phyloP scores from a whole-genome alignment of 352 stramenopile genomes.

The Globisporangium viniferum region DNA sequence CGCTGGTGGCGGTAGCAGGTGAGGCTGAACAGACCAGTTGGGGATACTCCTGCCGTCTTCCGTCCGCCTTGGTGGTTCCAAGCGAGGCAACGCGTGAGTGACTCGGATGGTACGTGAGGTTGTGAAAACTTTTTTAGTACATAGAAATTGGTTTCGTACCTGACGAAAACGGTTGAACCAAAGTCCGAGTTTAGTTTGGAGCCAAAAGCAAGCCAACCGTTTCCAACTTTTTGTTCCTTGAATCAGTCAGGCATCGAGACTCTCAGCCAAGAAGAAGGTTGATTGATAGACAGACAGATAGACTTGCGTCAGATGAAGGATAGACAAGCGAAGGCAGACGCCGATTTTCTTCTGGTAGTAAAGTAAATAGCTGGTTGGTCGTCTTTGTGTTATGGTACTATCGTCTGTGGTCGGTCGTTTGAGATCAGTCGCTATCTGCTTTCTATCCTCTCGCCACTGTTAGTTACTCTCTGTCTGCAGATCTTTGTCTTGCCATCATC shows the following conservation, averaged over 20 bases:
- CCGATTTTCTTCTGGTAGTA: not conserved
- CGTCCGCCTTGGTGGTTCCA: not conserved
- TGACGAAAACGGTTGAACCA: not conserved
- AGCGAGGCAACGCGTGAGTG: not conserved
- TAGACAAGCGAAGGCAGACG: not conserved
- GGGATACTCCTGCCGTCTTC: not conserved
- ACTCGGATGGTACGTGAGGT: not conserved
- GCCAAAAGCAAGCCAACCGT: not conserved
- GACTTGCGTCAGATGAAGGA: not conserved
- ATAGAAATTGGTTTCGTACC: conserved; percentile 3
- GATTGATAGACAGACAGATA: not conserved
- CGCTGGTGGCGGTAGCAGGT: not conserved
- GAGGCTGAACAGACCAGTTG: not conserved
- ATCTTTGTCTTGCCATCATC: not conserved
- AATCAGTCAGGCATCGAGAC: not conserved
- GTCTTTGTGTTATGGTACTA: not conserved
- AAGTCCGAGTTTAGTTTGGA: not conserved
- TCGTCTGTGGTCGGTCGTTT: not conserved
- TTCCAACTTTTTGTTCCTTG: not conserved
- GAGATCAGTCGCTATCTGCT: not conserved
- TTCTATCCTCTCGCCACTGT: not conserved
- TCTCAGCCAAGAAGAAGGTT: not conserved
- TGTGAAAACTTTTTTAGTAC: not conserved
- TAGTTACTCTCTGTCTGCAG: not conserved
- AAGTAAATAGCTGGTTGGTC: conserved; percentile 1